Evolutionary conservation across 495 filamentous ascomycete species (phyloP).

Genomic region (Hypoxylon crocopeplum): DNA sequence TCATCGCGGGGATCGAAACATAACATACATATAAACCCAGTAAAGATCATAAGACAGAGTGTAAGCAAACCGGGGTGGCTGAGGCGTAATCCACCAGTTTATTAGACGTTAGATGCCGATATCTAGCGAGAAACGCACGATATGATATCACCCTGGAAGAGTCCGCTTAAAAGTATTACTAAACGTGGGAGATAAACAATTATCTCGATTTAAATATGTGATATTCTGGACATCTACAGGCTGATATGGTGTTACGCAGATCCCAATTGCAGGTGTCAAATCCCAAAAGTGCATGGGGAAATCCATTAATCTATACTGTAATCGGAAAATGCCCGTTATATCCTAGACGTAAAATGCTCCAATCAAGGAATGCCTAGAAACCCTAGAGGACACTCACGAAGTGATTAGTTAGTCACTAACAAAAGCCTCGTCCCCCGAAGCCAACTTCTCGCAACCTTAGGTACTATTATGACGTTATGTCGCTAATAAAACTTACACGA

Average conservation of each 20-base stretch:
- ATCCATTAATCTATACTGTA: conserved; percentile 3
- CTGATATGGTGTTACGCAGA: too few relatives aligned
- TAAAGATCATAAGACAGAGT: neutral
- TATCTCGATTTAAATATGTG: too few relatives aligned
- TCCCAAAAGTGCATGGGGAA: neutral
- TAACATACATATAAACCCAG: neutral
- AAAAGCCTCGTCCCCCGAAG: conserved; percentile 1
- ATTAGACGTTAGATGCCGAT: too few relatives aligned
- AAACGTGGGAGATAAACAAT: too few relatives aligned
- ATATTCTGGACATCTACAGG: too few relatives aligned
- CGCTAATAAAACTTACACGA: neutral
- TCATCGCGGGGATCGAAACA: neutral
- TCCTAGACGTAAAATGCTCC: neutral
- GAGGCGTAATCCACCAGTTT: conserved; percentile 4
- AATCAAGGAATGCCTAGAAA: neutral
- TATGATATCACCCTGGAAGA: too few relatives aligned
- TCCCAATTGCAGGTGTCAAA: too few relatives aligned
- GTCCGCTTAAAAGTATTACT: too few relatives aligned
- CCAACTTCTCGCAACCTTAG: neutral
- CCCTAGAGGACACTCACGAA: neutral
- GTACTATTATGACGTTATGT: neutral
- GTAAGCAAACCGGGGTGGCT: neutral
- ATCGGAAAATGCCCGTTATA: conserved; percentile 1
- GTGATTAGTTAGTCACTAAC: neutral
- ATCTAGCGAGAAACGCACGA: too few relatives aligned